phyloP scores from a whole-genome alignment of 345 rosid species.

The Streptanthus diversifolius region DNA sequence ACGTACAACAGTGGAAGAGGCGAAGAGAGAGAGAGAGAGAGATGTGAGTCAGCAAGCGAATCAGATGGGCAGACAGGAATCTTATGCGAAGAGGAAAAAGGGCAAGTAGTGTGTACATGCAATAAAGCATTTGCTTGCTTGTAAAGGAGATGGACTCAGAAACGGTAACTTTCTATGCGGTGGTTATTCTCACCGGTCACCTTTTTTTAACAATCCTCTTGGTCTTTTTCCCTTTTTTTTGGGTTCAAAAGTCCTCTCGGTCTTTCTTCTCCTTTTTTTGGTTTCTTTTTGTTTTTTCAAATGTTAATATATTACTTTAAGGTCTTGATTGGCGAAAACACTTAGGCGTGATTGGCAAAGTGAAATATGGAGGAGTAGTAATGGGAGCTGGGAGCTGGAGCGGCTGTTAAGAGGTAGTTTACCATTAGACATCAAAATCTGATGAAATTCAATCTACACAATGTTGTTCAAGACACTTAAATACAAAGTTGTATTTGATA shows the following conservation, averaged over 20 bases:
- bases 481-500: too few relatives aligned
- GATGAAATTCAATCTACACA: too few relatives aligned
- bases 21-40: not conserved
- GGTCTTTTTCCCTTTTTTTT: not conserved
- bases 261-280: not conserved
- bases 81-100: constrained; percentile 23
- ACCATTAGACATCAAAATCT: too few relatives aligned
- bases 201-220: not conserved
- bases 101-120: constrained; percentile 17
- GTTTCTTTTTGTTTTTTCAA: too few relatives aligned
- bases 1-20: constrained; percentile 10
- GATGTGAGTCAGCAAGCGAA: constrained; percentile 35
- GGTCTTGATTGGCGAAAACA: too few relatives aligned
- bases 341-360: too few relatives aligned
- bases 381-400: too few relatives aligned
- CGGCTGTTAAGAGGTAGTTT: too few relatives aligned
- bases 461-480: too few relatives aligned
- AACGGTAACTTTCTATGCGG: constrained; percentile 24
- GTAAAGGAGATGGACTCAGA: constrained; percentile 11
- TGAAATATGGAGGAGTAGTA: too few relatives aligned
- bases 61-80: constrained; percentile 32
- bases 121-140: constrained; percentile 31
- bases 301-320: too few relatives aligned
- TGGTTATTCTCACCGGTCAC: not conserved
- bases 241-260: not conserved